Base-by-base conservation (phyloP, 2,329 filamentous ascomycete genomes). In the Sclerotinia minor region DNA sequence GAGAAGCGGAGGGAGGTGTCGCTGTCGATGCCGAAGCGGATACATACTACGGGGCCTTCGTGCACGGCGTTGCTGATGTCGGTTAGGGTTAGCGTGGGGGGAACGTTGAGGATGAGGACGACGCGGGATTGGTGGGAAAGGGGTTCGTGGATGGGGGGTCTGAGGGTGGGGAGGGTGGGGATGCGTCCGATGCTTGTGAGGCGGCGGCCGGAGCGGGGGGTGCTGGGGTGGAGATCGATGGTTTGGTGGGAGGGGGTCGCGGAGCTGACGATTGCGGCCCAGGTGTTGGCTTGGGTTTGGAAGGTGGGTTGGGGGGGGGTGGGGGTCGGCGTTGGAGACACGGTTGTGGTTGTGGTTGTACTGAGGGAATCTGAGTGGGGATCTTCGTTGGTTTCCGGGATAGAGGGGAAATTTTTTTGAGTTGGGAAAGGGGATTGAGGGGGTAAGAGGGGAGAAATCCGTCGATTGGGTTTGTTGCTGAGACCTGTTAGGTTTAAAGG, bases 81-180 rank as follows among this genome's bases (percentile, higher is more conserved):
- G 47, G 72, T 57, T 6, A 75, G 66, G 21, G 68, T 73, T 7
- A 75, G 69, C 17, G 54, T 73, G 8, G 53, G 44, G 1, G 76
- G 76, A 2, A 77, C 67, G 50, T 75, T 73, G 32, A 76, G 69
- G 5, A 77, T 65, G 54, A 76, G 71, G 5, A 77, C 70, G 2
- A 76, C 68, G 17, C 75, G 74, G 32, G 70, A 70, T 41, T 74
- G 72, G 7, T 76, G 69, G 0, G 52, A 57, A 7, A 71, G 41
- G 0, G 70, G 53, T 55, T 76, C 75, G 13, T 50, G 50, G 15
- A 41, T 21, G 15, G 32, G 17, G 15, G 41, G 26, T 17, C 35
- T 55, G 29, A 29, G n/a, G 11, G 17, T 0, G 17, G 66, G 52
- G 21, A 67, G 45, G 4, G 29, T 26, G 17, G 64, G 55, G 32